phyloP scores from a whole-genome alignment of 257 asterid genomes.

The Phtheirospermum japonicum region DNA sequence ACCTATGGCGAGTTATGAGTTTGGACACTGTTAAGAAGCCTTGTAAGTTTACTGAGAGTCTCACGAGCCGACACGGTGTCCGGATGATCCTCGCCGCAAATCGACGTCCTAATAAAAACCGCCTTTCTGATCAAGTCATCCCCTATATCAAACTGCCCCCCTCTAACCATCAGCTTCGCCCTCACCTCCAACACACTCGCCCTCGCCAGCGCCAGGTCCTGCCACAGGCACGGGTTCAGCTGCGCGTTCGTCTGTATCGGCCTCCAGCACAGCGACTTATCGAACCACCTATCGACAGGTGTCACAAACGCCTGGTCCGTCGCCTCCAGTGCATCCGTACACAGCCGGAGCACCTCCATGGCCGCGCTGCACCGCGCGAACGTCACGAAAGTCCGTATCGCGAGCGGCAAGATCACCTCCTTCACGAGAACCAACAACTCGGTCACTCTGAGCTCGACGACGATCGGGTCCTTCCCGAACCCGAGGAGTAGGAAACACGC shows the following conservation, averaged over 20 bases:
- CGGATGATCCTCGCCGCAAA: constrained; percentile 87
- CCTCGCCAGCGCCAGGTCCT: constrained; percentile 80
- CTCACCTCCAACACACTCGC: constrained; percentile 84
- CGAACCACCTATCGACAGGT: constrained; percentile 85
- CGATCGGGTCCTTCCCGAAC: constrained; percentile 62
- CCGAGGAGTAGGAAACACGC: constrained; percentile 71
- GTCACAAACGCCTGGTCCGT: constrained; percentile 73
- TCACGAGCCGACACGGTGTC: constrained; percentile 86
- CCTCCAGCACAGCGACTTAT: constrained; percentile 79
- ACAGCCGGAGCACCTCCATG: constrained; percentile 68
- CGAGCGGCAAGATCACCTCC: constrained; percentile 66
- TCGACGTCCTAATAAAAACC: constrained; percentile 73
- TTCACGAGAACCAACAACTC: constrained; percentile 61
- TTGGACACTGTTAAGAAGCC: constrained; percentile 70
- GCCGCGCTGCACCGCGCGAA: constrained; percentile 73
- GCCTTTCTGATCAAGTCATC: constrained; percentile 89
- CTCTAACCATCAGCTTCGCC: constrained; percentile 88
- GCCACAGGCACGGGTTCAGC: constrained; percentile 91
- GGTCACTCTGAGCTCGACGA: constrained; percentile 59
- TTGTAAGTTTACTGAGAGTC: constrained; percentile 78
- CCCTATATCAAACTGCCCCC: constrained; percentile 79
- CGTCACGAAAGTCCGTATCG: constrained; percentile 56
- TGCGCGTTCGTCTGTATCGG: constrained; percentile 81
- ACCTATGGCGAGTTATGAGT: constrained; percentile 57
- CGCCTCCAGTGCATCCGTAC: constrained; percentile 77